phyloP scores from a whole-genome alignment of 176 grass and related monocot species.

The Avena atlantica region DNA sequence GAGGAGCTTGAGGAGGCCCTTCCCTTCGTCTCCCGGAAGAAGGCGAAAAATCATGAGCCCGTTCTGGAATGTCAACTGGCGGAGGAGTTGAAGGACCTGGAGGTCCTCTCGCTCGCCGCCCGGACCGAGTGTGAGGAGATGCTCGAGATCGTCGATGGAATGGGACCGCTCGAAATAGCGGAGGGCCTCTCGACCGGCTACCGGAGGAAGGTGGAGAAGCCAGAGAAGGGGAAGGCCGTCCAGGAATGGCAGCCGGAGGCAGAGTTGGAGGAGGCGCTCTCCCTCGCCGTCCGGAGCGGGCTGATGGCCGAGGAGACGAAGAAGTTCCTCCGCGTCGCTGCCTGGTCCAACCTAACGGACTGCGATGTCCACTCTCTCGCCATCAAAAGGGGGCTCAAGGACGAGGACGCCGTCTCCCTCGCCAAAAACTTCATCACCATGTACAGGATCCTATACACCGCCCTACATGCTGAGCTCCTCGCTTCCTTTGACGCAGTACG shows the following conservation, averaged over 20 bases:
- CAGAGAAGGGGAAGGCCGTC: neutral
- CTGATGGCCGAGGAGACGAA: neutral
- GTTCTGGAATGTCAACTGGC: neutral
- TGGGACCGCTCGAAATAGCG: neutral
- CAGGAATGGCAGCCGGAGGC: neutral
- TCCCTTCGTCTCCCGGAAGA: conserved; percentile 24
- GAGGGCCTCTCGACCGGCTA: neutral
- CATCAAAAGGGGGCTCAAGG: neutral
- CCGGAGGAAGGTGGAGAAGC: neutral
- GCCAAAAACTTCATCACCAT: neutral
- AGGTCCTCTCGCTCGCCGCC: neutral
- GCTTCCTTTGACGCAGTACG: neutral
- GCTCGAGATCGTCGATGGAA: neutral
- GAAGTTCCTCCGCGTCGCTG: conserved; percentile 9
- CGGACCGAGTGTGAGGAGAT: neutral
- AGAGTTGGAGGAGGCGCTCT: neutral
- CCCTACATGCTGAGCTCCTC: neutral
- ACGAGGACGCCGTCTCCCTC: neutral
- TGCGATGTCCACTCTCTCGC: neutral
- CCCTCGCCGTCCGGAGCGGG: neutral
- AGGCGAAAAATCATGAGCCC: neutral
- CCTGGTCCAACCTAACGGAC: conserved; percentile 10
- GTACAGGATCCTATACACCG: neutral
- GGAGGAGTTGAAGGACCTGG: neutral
- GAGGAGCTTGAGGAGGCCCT: neutral